phyloP scores from a whole-genome alignment of 2,329 filamentous ascomycete species.

The Hypomyces perniciosus region DNA sequence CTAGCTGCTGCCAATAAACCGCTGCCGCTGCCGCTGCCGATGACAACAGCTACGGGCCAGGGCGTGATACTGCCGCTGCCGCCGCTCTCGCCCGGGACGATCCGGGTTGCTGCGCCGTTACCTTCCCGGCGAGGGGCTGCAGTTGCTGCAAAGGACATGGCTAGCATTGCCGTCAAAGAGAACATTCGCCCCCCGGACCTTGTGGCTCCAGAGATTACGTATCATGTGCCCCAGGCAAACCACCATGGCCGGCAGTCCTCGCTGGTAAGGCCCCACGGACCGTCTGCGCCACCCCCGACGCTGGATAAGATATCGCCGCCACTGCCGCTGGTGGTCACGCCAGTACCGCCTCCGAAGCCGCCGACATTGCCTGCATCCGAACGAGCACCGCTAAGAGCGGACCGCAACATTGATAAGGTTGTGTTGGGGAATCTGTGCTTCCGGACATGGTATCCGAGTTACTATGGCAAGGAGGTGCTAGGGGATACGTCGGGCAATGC shows the following conservation, averaged over 20 bases:
- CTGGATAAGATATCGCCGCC: conserved; percentile 23
- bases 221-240: conserved; percentile 32
- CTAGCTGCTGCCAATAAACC: neutral
- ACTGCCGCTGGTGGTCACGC: conserved; percentile 13
- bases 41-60: neutral
- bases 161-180: conserved; percentile 19
- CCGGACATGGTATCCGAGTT: conserved; percentile 87
- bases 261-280: conserved; percentile 30
- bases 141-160: conserved; percentile 16
- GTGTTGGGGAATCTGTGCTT: conserved; percentile 80
- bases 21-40: neutral
- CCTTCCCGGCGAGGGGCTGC: neutral
- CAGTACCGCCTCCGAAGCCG: conserved; percentile 26
- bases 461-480: conserved; percentile 69
- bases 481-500: conserved; percentile 39
- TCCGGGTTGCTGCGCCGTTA: neutral
- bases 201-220: conserved; percentile 36
- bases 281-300: conserved; percentile 26
- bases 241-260: conserved; percentile 23
- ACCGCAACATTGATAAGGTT: conserved; percentile 80
- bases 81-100: conserved; percentile 7
- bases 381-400: conserved; percentile 37
- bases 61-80: conserved; percentile 2
- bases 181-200: conserved; percentile 28
- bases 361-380: conserved; percentile 21